Evolutionary conservation across 371 early-diverging fungal genomes (phyloP).

Genomic region (Actinomucor elegans): DNA sequence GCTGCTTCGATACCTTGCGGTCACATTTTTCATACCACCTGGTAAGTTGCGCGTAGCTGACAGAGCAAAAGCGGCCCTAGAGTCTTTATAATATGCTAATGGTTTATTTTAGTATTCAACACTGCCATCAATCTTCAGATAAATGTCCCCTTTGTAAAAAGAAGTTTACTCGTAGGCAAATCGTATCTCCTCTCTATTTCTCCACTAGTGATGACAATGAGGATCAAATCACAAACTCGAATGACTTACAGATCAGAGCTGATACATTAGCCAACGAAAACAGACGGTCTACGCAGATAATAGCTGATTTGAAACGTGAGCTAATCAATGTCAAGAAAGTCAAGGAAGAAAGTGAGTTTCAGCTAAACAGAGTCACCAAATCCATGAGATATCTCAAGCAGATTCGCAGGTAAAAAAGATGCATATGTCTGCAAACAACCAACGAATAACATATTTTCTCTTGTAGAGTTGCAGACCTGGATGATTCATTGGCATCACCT

Average conservation of each 20-base stretch:
- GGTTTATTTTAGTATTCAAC: no score
- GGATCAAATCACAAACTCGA: no score
- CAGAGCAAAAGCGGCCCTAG: not conserved
- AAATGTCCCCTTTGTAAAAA: constrained; percentile 8
- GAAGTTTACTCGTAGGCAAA: not conserved
- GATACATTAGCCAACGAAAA: not conserved
- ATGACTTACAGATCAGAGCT: not conserved
- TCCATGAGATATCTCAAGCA: constrained; percentile 1
- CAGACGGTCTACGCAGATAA: not conserved
- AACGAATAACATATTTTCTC: not conserved
- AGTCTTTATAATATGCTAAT: not conserved
- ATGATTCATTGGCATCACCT: not conserved
- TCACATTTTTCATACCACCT: constrained; percentile 4
- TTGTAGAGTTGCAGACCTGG: constrained; percentile 11
- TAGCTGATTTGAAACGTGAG: no score
- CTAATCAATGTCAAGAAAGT: no score
- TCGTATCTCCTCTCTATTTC: not conserved
- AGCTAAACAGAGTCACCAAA: not conserved
- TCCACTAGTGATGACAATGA: not conserved
- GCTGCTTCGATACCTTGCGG: constrained; percentile 2
- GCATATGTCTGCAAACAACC: not conserved
- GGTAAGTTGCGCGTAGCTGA: not conserved
- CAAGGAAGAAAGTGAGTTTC: no score
- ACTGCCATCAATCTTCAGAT: not conserved
- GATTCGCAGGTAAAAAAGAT: constrained; percentile 1